Evolutionary conservation across 2,329 filamentous ascomycete genomes (phyloP).

Genomic region (Aaosphaeria pasadenensis): DNA sequence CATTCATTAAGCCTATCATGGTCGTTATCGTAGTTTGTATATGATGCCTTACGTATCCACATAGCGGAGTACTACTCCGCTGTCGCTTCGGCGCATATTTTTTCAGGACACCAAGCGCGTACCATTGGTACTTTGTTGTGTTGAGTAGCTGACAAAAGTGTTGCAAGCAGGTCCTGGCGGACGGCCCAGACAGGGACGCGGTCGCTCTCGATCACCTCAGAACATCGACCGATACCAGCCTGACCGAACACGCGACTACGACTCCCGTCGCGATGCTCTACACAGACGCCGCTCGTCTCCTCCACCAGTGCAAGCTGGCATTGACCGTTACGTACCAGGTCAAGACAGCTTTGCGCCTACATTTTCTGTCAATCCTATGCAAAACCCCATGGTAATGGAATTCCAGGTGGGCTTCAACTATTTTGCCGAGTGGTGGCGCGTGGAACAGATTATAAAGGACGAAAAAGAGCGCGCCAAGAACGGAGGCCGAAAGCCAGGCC

Average conservation of each 20-base stretch:
- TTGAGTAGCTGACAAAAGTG: not conserved
- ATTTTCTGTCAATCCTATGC: constrained; percentile 62
- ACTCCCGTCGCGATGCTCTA: constrained; percentile 57
- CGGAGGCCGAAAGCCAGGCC: constrained; percentile 64
- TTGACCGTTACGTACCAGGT: constrained; percentile 81
- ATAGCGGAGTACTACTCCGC: too few species aligned
- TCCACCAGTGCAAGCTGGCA: constrained; percentile 63
- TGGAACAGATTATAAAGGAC: constrained; percentile 78
- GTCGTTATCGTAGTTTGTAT: too few species aligned
- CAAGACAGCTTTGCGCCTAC: constrained; percentile 57
- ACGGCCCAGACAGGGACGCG: constrained; percentile 35
- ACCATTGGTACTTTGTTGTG: not conserved
- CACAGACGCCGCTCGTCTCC: constrained; percentile 57
- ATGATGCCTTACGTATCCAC: too few species aligned
- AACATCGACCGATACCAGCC: constrained; percentile 77
- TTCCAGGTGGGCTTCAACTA: constrained; percentile 84
- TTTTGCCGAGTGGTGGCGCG: constrained; percentile 83
- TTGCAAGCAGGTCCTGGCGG: constrained; percentile 19
- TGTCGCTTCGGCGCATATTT: not conserved
- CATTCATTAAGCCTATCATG: too few species aligned
- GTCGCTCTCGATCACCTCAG: constrained; percentile 68
- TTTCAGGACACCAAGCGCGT: not conserved
- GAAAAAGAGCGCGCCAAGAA: constrained; percentile 70
- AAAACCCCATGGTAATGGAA: constrained; percentile 68
- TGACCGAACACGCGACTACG: constrained; percentile 66